Evolutionary conservation across 2,329 filamentous ascomycete species (phyloP).

Genomic region (Fusarium solani-melongenae): DNA sequence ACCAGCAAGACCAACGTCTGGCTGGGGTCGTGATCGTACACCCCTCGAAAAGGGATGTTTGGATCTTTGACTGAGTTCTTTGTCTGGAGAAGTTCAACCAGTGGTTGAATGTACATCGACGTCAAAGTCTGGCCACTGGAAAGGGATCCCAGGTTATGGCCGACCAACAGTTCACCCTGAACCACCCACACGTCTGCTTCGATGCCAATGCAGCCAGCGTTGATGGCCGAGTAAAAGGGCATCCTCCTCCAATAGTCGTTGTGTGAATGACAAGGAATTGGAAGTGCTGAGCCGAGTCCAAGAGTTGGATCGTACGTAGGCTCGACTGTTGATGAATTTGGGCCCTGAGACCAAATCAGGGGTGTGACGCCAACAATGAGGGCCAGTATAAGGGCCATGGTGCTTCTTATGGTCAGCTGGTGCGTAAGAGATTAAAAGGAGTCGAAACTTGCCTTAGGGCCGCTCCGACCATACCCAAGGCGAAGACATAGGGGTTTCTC

Average conservation of each 20-base stretch:
- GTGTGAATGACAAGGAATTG: constrained; percentile 72
- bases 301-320: not conserved
- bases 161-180: constrained; percentile 67
- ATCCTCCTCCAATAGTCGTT: constrained; percentile 77
- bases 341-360: constrained; percentile 13
- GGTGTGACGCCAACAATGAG: constrained; percentile 19
- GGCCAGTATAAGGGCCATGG: constrained; percentile 17
- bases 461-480: constrained; percentile 21
- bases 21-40: constrained; percentile 64
- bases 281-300: constrained; percentile 41
- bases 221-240: constrained; percentile 71
- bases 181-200: constrained; percentile 78
- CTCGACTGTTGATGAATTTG: not conserved
- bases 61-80: constrained; percentile 42
- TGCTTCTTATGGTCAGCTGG: constrained; percentile 6
- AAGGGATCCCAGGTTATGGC: constrained; percentile 68
- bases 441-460: constrained; percentile 15
- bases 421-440: rapidly evolving
- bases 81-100: constrained; percentile 68
- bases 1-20: constrained; percentile 72
- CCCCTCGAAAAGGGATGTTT: constrained; percentile 54
- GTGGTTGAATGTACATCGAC: constrained; percentile 71
- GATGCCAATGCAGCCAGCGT: constrained; percentile 69
- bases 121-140: constrained; percentile 67
- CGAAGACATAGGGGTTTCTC: constrained; percentile 22